These are phyloP conservation scores for Spirogloea muscicola DNA, from an alignment of 139 green algal genomes.

Conservation along the genomic window DNA sequence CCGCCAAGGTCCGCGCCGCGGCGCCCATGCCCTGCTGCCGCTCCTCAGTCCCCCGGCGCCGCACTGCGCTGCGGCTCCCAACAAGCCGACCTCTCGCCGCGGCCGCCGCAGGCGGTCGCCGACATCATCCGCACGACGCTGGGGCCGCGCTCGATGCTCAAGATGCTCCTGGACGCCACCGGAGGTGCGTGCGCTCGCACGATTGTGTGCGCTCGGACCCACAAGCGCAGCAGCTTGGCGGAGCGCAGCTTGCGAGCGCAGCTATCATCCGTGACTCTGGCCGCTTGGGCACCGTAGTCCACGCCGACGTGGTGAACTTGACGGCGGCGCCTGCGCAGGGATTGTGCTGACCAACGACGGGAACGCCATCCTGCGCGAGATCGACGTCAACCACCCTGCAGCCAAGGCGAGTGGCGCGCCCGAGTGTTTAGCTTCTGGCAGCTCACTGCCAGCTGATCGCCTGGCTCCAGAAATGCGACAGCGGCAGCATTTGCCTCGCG, in stretches of 20 bases:
- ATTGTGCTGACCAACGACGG: conserved; percentile 99
- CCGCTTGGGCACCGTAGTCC: too few species aligned
- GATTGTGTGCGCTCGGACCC: too few species aligned
- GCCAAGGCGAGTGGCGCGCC: conserved; percentile 90
- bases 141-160: conserved; percentile 94
- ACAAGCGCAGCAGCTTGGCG: too few species aligned
- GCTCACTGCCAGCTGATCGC: too few species aligned
- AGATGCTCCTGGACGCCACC: conserved; percentile 97
- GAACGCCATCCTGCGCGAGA: conserved; percentile 96
- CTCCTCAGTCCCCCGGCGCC: not conserved
- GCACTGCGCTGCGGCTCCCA: not conserved
- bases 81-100: too few species aligned
- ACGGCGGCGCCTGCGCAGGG: conserved; percentile 54
- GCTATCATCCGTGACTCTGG: too few species aligned
- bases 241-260: too few species aligned
- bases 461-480: too few species aligned
- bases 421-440: too few species aligned
- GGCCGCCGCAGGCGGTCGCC: conserved; percentile 79
- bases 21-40: not conserved
- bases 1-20: conserved; percentile 70
- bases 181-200: too few species aligned
- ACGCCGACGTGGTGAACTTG: too few species aligned
- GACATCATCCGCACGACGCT: conserved; percentile 98
- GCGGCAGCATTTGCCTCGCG: too few species aligned
- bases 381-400: conserved; percentile 94